Conservation (phyloP, 2,329 filamentous ascomycete genomes). For the Coleophoma cylindrospora region DNA sequence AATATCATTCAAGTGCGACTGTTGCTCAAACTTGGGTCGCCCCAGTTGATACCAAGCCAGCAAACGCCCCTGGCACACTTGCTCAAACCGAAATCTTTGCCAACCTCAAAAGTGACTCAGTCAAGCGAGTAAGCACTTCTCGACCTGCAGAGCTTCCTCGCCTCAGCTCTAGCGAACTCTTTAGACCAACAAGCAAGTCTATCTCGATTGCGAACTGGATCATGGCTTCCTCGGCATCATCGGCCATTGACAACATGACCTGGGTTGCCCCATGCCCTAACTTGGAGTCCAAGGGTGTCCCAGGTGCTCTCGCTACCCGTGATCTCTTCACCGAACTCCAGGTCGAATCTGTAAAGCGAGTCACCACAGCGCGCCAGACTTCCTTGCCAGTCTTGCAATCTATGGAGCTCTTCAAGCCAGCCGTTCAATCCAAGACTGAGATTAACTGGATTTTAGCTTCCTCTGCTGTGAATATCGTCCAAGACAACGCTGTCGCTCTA, state of each 20-base stretch:
- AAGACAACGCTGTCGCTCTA: no score
- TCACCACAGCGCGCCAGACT: not conserved
- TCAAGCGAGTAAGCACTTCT: not conserved
- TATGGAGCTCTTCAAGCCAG: slow-evolving; percentile 9
- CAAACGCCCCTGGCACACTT: not conserved
- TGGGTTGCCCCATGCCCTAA: slow-evolving; percentile 3
- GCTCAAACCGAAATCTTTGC: not conserved
- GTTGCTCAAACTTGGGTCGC: not conserved
- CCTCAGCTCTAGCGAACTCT: not conserved
- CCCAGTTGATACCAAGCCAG: not conserved
- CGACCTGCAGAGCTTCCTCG: not conserved
- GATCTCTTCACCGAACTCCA: slow-evolving; percentile 13
- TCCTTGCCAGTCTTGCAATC: slow-evolving; percentile 10
- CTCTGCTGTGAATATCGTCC: not conserved
- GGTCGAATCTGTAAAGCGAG: slow-evolving; percentile 4
- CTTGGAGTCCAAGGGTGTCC: not conserved
- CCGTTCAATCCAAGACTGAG: not conserved
- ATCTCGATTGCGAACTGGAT: not conserved
- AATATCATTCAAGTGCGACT: not conserved
- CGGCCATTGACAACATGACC: not conserved
- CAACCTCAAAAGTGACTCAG: not conserved
- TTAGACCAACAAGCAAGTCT: not conserved
- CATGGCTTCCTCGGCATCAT: not conserved
- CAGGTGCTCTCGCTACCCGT: not conserved
- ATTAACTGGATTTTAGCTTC: slow-evolving; percentile 1